A percentile compares a stretch with the other conserved stretches of the same genome.
Conservation (phyloP, 371 early-diverging fungal genomes). For the Apophysomyces sp. region DNA sequence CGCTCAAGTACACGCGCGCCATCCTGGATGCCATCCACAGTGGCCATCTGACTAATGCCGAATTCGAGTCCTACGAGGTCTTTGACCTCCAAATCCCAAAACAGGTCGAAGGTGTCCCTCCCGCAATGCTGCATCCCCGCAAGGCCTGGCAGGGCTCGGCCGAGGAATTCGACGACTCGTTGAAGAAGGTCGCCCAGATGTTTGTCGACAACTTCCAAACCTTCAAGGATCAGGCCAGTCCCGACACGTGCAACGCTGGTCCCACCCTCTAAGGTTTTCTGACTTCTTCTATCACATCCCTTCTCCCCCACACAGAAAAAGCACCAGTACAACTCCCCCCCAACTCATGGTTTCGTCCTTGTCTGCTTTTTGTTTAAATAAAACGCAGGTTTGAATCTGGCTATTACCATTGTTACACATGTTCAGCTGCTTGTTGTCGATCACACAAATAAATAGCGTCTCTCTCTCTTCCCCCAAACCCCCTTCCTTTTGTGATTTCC, state of each 20-base stretch:
- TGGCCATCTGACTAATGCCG: constrained; percentile 83
- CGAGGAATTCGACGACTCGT: constrained; percentile 64
- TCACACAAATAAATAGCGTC: too few relatives aligned
- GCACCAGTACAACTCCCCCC: too few relatives aligned
- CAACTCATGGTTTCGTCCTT: too few relatives aligned
- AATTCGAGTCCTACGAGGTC: constrained; percentile 78
- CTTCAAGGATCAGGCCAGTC: constrained; percentile 79
- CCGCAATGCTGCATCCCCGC: constrained; percentile 85
- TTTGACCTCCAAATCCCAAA: constrained; percentile 90
- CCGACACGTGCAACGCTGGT: constrained; percentile 78
- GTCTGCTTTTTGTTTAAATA: too few relatives aligned
- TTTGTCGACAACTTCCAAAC: constrained; percentile 90
- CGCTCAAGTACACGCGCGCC: constrained; percentile 93
- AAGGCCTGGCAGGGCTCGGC: constrained; percentile 80
- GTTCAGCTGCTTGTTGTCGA: too few relatives aligned
- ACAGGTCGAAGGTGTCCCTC: constrained; percentile 74
- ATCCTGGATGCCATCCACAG: constrained; percentile 96
- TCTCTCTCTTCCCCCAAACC: too few relatives aligned
- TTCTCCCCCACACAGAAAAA: background rate
- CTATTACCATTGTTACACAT: too few relatives aligned
- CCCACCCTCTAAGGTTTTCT: constrained; percentile 42
- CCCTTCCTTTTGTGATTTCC: too few relatives aligned
- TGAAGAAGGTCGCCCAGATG: constrained; percentile 76
- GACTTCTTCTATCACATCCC: background rate
- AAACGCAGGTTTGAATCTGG: too few relatives aligned